Percentiles rank a stretch among this genome's conserved stretches.
phyloP scores from a whole-genome alignment of 2,329 filamentous ascomycete species.

The Penicillium glabrum region DNA sequence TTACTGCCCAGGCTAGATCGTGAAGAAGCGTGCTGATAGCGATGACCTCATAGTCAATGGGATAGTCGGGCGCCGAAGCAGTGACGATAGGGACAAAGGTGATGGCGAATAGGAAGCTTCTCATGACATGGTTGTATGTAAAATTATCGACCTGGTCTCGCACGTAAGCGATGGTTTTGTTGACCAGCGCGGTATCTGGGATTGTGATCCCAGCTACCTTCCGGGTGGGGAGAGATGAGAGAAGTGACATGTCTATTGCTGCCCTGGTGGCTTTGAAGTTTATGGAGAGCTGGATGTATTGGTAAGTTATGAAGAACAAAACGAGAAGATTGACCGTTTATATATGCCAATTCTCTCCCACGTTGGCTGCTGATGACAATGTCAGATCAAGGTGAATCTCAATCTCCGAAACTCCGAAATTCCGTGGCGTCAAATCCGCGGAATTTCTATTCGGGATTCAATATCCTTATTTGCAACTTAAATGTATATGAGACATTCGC shows the following conservation, averaged over 20 bases:
- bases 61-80: neutral
- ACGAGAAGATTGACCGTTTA: neutral
- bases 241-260: neutral
- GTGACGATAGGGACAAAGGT: neutral
- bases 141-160: neutral
- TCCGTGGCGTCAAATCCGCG: neutral
- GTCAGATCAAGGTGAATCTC: neutral
- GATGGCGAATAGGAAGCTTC: neutral
- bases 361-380: neutral
- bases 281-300: no score
- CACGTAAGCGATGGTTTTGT: neutral
- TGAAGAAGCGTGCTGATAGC: constrained; percentile 15
- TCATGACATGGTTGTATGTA: neutral
- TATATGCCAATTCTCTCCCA: neutral
- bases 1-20: constrained; percentile 40
- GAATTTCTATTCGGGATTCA: neutral
- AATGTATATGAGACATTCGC: no score
- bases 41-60: neutral
- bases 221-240: neutral
- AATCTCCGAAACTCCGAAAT: neutral
- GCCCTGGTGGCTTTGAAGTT: neutral
- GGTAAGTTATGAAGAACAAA: neutral
- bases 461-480: no score
- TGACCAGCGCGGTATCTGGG: neutral
- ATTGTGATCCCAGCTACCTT: neutral